Percentiles rank a stretch among this genome's conserved stretches.
Conservation (phyloP, 148 eudicot species). For the Silene uniflora region DNA sequence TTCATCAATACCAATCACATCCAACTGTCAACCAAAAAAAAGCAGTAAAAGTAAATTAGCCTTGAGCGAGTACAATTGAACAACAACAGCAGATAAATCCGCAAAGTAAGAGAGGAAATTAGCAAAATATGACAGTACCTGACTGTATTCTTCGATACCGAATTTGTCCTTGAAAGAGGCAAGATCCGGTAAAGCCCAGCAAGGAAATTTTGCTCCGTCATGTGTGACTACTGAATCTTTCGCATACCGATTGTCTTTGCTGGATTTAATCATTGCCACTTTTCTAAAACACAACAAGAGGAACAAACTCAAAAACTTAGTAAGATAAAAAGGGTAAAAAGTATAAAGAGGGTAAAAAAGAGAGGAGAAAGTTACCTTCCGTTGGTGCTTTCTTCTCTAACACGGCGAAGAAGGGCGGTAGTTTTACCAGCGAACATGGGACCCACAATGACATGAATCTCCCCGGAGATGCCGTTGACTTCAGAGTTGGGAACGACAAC, state of each 20-base stretch:
- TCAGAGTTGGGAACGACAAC: not conserved
- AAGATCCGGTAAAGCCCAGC: conserved; percentile 73
- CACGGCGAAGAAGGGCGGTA: conserved; percentile 78
- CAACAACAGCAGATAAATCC: too few species aligned
- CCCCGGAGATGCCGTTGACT: conserved; percentile 32
- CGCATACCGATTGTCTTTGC: conserved; percentile 79
- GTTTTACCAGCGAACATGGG: conserved; percentile 88
- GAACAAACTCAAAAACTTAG: not conserved
- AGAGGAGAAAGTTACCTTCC: conserved; percentile 54
- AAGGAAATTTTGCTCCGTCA: conserved; percentile 80
- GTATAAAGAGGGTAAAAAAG: not conserved
- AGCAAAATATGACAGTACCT: conserved; percentile 36
- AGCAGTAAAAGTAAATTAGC: not conserved
- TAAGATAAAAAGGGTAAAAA: too few species aligned
- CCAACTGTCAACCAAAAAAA: conserved; percentile 44
- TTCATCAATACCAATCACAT: conserved; percentile 88
- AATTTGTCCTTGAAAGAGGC: conserved; percentile 49
- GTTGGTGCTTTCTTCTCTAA: conserved; percentile 43
- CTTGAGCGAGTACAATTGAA: too few species aligned
- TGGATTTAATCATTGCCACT: conserved; percentile 85
- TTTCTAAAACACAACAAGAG: conserved; percentile 32
- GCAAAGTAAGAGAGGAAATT: too few species aligned
- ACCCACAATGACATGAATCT: conserved; percentile 83
- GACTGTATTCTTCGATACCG: conserved; percentile 60
- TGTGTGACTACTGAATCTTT: conserved; percentile 83